These are phyloP conservation scores for Cordyceps javanica DNA, from an alignment of 2,329 filamentous ascomycete genomes.

Conservation along the genomic window DNA sequence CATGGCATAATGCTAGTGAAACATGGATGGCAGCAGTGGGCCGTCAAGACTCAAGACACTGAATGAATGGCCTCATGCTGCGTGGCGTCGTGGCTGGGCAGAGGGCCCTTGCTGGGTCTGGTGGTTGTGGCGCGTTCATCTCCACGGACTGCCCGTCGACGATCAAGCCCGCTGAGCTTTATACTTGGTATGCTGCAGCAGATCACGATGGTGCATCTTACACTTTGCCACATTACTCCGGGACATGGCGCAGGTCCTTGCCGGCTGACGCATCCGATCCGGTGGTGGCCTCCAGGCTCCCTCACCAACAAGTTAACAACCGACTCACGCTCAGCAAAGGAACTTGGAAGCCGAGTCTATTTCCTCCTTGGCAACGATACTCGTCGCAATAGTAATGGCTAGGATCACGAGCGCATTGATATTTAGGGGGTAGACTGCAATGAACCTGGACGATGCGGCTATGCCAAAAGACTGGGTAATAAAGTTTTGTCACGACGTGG, in stretches of 20 bases:
- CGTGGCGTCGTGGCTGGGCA: neutral
- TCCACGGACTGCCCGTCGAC: no score
- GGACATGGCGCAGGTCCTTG: no score
- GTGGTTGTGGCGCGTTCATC: neutral
- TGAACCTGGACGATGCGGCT: neutral
- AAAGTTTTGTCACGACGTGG: neutral
- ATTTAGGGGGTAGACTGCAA: neutral
- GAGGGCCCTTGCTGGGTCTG: neutral
- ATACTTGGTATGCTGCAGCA: neutral
- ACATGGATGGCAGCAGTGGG: neutral
- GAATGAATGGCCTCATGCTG: slow-evolving; percentile 1
- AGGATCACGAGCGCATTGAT: neutral
- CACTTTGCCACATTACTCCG: no score
- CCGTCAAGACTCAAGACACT: neutral
- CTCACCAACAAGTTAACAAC: no score
- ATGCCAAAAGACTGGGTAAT: neutral
- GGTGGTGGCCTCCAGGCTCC: no score
- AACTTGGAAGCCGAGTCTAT: neutral
- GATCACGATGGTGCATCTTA: neutral
- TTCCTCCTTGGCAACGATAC: neutral
- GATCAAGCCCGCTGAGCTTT: neutral
- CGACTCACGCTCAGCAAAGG: no score
- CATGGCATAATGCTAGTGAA: neutral
- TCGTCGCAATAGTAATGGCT: neutral
- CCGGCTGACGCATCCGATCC: no score